Evolutionary conservation across 371 early-diverging fungal species (phyloP).

Genomic region (Syncephalis plumigaleata): DNA sequence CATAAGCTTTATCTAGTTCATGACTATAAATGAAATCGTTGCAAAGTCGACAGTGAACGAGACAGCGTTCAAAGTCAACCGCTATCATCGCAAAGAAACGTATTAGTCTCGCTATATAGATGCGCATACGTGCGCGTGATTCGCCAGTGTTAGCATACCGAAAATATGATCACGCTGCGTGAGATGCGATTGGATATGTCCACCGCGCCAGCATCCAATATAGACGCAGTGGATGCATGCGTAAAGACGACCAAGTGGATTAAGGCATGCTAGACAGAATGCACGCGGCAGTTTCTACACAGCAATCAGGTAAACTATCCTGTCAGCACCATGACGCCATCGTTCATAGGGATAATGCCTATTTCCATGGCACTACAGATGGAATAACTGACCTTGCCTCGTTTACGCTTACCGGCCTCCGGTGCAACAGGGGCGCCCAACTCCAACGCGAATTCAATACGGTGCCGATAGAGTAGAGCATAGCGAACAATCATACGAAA

Average conservation of each 20-base stretch:
- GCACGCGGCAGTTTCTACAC: conserved; percentile 41
- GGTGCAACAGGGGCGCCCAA: no score
- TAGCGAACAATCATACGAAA: conserved; percentile 24
- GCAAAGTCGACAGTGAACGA: conserved; percentile 60
- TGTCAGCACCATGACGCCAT: no score
- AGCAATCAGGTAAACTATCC: no score
- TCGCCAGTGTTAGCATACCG: conserved; percentile 19
- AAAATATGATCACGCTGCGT: conserved; percentile 34
- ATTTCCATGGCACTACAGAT: no score
- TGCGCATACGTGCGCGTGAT: not conserved
- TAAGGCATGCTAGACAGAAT: conserved; percentile 39
- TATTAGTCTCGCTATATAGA: not conserved
- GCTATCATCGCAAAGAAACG: conserved; percentile 16
- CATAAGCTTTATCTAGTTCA: conserved; percentile 41
- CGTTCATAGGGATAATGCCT: no score
- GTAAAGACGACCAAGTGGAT: conserved; percentile 48
- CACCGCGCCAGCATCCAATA: conserved; percentile 42
- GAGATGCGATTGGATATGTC: conserved; percentile 44
- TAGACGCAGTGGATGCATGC: conserved; percentile 58
- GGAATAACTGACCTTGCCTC: no score
- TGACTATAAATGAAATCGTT: conserved; percentile 74
- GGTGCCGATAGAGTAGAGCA: conserved; percentile 19
- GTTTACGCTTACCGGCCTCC: no score
- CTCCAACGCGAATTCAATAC: conserved; percentile 1
- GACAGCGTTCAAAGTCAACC: conserved; percentile 41